A percentile compares a stretch with the other conserved stretches of the same genome.
These are phyloP conservation scores for Penicillium polonicum DNA, from an alignment of 2,329 filamentous ascomycete genomes.

Conservation along the genomic window DNA sequence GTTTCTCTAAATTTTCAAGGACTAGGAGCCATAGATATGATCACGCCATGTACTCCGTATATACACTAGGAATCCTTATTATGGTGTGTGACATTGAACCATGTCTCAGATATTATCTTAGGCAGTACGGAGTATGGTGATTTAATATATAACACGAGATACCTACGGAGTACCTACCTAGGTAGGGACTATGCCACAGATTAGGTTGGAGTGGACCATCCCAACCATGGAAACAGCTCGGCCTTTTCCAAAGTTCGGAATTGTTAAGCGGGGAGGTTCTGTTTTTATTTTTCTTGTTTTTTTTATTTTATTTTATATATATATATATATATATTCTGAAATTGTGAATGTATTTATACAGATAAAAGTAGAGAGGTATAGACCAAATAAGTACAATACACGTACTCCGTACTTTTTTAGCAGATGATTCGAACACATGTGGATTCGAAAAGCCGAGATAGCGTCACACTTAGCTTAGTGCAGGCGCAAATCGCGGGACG, in stretches of 20 bases:
- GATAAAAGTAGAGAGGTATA: background rate
- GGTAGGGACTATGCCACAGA: background rate
- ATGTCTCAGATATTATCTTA: background rate
- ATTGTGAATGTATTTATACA: too few relatives aligned
- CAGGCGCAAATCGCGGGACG: conserved; percentile 1
- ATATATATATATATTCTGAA: background rate
- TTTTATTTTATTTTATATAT: too few relatives aligned
- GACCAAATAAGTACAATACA: background rate
- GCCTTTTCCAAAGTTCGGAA: background rate
- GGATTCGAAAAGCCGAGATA: background rate
- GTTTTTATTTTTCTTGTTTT: background rate
- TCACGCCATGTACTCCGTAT: background rate
- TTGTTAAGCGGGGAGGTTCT: background rate
- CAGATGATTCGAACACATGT: background rate
- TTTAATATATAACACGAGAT: background rate
- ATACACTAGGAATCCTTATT: background rate
- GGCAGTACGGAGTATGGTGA: too few relatives aligned
- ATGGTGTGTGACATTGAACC: background rate
- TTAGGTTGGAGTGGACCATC: background rate
- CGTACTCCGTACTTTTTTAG: background rate
- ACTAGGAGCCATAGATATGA: background rate
- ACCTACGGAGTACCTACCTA: too few relatives aligned
- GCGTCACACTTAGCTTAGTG: background rate
- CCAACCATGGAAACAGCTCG: conserved; percentile 4
- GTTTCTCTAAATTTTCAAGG: too few relatives aligned